A percentile compares a stretch with the other conserved stretches of the same genome.
These are phyloP conservation scores for Aquilaria agallochum DNA, from an alignment of 441 rosid species.

Conservation along the genomic window DNA sequence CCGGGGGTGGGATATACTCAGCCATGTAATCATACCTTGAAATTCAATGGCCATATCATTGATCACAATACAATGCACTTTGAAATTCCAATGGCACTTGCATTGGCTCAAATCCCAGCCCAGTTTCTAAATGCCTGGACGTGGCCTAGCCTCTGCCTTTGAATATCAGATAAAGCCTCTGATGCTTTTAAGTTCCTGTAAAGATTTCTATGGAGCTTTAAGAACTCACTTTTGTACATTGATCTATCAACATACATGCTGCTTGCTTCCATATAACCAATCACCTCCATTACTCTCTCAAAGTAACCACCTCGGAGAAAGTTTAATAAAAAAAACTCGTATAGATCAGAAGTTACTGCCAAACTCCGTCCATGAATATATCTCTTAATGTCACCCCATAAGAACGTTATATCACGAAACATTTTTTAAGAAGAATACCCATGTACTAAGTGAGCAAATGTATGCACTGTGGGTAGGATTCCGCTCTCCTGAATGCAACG, in stretches of 20 bases:
- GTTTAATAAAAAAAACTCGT: conserved; percentile 57
- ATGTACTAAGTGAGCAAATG: conserved; percentile 45
- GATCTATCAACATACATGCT: conserved; percentile 45
- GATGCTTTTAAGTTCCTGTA: conserved; percentile 50
- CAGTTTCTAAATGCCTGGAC: conserved; percentile 58
- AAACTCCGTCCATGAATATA: conserved; percentile 31
- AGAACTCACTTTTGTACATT: conserved; percentile 61
- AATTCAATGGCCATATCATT: no score
- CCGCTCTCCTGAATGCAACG: conserved; percentile 48
- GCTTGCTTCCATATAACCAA: conserved; percentile 45
- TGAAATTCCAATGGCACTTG: no score
- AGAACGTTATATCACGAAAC: conserved; percentile 58
- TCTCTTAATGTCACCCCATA: conserved; percentile 89
- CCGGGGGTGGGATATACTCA: no score
- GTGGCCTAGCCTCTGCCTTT: conserved; percentile 54
- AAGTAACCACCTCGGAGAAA: conserved; percentile 86
- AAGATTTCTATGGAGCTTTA: conserved; percentile 68
- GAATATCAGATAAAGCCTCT: conserved; percentile 55
- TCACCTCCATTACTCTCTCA: conserved; percentile 82
- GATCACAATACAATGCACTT: no score
- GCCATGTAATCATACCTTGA: no score
- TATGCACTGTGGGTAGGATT: conserved; percentile 48
- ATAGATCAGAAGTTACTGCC: conserved; percentile 52
- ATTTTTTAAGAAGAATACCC: conserved; percentile 57
- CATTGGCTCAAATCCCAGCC: conserved; percentile 30